phyloP scores from a whole-genome alignment of 2,329 filamentous ascomycete species.

The Colletotrichum acutatum region DNA sequence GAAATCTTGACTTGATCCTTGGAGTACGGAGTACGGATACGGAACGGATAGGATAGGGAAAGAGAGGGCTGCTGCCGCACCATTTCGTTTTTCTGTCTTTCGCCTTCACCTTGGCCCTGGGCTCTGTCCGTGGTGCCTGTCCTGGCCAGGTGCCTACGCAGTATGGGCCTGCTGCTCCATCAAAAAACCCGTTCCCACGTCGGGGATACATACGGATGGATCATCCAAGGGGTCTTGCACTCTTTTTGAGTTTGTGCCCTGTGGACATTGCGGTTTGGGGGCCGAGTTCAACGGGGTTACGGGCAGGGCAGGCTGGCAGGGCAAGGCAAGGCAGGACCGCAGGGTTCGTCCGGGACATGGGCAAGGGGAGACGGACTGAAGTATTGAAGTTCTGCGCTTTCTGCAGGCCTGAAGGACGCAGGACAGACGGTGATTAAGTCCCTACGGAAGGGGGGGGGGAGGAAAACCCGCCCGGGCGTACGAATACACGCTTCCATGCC shows the following conservation, averaged over 20 bases:
- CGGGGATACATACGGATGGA: constrained; percentile 24
- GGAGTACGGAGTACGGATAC: neutral
- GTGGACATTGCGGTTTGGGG: constrained; percentile 13
- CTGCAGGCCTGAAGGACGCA: neutral
- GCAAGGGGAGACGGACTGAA: neutral
- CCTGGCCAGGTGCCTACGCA: neutral
- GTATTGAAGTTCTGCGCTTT: neutral
- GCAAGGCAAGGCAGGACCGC: neutral
- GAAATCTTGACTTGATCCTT: constrained; percentile 14
- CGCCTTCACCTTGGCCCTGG: neutral
- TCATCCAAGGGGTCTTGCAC: constrained; percentile 26
- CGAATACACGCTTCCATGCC: neutral
- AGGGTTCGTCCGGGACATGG: neutral
- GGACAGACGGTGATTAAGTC: neutral
- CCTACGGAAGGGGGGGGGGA: neutral
- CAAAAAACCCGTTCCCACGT: neutral
- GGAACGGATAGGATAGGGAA: neutral
- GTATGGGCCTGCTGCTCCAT: neutral
- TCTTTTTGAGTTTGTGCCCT: constrained; percentile 27
- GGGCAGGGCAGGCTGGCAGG: neutral
- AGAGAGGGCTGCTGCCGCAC: neutral
- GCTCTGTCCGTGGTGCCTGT: neutral
- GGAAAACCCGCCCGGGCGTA: neutral
- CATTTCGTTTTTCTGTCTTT: neutral
- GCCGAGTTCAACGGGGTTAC: constrained; percentile 9